These are phyloP conservation scores for Cercis canadensis DNA, from an alignment of 306 rosid genomes.

Conservation along the genomic window DNA sequence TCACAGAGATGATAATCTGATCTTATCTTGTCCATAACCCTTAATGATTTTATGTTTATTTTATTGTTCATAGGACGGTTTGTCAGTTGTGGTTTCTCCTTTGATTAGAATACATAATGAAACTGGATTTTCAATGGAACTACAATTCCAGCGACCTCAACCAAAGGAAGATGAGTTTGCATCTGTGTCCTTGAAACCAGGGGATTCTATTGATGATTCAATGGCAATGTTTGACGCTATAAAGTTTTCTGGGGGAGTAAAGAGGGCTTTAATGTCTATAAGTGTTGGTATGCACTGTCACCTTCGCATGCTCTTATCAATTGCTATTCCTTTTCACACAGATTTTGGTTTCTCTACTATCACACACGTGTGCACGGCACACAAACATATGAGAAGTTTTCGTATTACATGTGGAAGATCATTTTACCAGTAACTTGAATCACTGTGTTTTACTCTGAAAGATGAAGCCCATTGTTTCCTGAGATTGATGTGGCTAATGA, in stretches of 20 bases:
- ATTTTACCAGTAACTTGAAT: conserved; percentile 3
- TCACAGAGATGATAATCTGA: conserved; percentile 1
- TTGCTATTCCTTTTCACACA: conserved; percentile 22
- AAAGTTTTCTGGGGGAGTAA: conserved; percentile 76
- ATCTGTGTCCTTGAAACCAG: conserved; percentile 66
- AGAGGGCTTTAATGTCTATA: conserved; percentile 81
- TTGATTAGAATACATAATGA: conserved; percentile 77
- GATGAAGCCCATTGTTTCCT: conserved; percentile 35
- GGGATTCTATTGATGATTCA: conserved; percentile 89
- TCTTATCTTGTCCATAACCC: background rate
- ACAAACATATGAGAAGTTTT: conserved; percentile 6
- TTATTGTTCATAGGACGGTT: conserved; percentile 64
- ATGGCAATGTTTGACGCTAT: conserved; percentile 82
- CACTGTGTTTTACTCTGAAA: conserved; percentile 28
- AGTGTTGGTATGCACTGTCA: conserved; percentile 69
- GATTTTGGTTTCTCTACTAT: conserved; percentile 7
- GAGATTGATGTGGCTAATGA: conserved; percentile 39
- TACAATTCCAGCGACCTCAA: conserved; percentile 71
- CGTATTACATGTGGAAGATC: conserved; percentile 9
- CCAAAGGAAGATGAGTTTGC: conserved; percentile 76
- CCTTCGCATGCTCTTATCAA: conserved; percentile 18
- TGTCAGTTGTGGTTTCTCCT: conserved; percentile 74
- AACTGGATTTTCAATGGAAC: conserved; percentile 75
- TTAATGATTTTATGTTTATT: conserved; percentile 12
- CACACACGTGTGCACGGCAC: background rate